These are phyloP conservation scores for Boletus edulis DNA, from an alignment of 768 basidiomycete species.

Conservation along the genomic window DNA sequence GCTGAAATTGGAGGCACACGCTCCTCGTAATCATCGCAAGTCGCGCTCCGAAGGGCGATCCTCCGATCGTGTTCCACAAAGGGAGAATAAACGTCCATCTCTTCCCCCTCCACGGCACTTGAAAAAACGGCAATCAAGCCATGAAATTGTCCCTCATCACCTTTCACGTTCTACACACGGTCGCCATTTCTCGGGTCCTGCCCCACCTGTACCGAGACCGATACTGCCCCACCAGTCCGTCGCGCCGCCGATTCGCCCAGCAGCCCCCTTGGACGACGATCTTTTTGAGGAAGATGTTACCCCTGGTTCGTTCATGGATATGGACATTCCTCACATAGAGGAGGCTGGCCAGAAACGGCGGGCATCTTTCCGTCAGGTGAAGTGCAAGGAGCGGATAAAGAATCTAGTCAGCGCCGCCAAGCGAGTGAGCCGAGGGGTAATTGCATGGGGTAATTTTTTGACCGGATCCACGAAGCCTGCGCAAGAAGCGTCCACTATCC, in stretches of 20 bases:
- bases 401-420: constrained; percentile 20
- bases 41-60: constrained; percentile 15
- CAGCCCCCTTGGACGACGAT: background rate
- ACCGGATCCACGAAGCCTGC: constrained; percentile 12
- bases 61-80: background rate
- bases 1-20: constrained; percentile 31
- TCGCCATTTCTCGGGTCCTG: constrained; percentile 4
- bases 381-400: constrained; percentile 18
- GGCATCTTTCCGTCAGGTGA: constrained; percentile 9
- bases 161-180: background rate
- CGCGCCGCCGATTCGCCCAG: background rate
- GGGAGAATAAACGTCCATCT: constrained; percentile 19
- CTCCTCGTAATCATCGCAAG: constrained; percentile 24
- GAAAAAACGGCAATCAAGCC: constrained; percentile 12
- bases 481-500: background rate
- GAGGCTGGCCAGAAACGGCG: constrained; percentile 8
- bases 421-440: constrained; percentile 27
- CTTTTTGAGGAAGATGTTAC: background rate
- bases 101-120: constrained; percentile 15
- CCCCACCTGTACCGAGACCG: constrained; percentile 4
- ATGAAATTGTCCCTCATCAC: background rate
- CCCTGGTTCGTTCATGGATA: constrained; percentile 32
- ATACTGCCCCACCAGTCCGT: background rate
- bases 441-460: constrained; percentile 30
- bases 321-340: constrained; percentile 24